Percentiles rank a stretch among this genome's conserved stretches.
Conservation (phyloP, 2,329 filamentous ascomycete genomes). For the Xylariaceae sp. region DNA sequence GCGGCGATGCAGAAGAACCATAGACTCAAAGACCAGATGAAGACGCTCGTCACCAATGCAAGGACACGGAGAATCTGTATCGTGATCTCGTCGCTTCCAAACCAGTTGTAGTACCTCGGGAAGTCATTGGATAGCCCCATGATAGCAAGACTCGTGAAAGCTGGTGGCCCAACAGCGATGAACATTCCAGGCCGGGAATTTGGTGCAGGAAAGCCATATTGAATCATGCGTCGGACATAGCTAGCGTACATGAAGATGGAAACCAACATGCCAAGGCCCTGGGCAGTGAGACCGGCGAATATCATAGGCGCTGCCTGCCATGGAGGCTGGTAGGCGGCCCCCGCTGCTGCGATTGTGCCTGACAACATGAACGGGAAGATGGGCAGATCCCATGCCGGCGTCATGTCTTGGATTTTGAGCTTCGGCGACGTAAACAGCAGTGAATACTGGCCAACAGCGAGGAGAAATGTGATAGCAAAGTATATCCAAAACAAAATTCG, state of each 20-base stretch:
- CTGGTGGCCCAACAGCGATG: slow-evolving; percentile 45
- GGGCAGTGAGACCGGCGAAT: slow-evolving; percentile 39
- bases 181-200: slow-evolving; percentile 41
- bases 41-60: slow-evolving; percentile 38
- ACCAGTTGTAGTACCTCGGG: slow-evolving; percentile 22
- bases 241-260: slow-evolving; percentile 41
- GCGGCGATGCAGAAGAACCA: slow-evolving; percentile 45
- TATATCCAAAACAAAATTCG: slow-evolving; percentile 41
- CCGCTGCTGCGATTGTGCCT: slow-evolving; percentile 33
- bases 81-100: slow-evolving; percentile 25
- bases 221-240: slow-evolving; percentile 39
- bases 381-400: slow-evolving; percentile 34
- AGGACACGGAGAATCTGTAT: slow-evolving; percentile 35
- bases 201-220: slow-evolving; percentile 38
- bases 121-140: slow-evolving; percentile 41
- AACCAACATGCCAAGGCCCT: slow-evolving; percentile 43
- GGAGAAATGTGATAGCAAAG: slow-evolving; percentile 35
- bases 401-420: slow-evolving; percentile 36
- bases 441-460: slow-evolving; percentile 36
- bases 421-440: slow-evolving; percentile 35
- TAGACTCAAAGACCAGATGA: slow-evolving; percentile 45
- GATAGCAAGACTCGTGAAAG: slow-evolving; percentile 41
- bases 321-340: slow-evolving; percentile 29
- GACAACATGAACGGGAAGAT: slow-evolving; percentile 34
- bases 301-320: slow-evolving; percentile 36